Conservation (phyloP, 1,284 basidiomycete genomes). For the Mycena sp. region DNA sequence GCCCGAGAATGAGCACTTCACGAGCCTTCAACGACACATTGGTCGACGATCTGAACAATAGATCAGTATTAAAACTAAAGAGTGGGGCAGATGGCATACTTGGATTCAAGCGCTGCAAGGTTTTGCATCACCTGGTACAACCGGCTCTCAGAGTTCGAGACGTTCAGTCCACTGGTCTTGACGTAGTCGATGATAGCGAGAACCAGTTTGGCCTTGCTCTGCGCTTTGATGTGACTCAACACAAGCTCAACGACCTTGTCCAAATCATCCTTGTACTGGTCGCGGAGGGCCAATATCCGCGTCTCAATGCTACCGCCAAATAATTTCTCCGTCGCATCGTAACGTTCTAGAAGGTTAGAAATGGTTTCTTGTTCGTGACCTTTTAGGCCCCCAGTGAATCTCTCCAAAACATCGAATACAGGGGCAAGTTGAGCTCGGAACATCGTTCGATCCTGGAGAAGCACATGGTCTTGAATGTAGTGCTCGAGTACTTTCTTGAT, state of each 20-base stretch:
- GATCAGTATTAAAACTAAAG: slow-evolving; percentile 16
- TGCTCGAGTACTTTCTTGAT: slow-evolving; percentile 88
- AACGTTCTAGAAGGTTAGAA: slow-evolving; percentile 77
- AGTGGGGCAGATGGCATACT: slow-evolving; percentile 54
- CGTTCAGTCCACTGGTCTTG: slow-evolving; percentile 79
- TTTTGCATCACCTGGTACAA: slow-evolving; percentile 81
- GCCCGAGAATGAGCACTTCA: slow-evolving; percentile 95
- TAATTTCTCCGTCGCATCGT: slow-evolving; percentile 88
- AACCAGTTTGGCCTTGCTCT: slow-evolving; percentile 92
- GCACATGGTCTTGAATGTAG: slow-evolving; percentile 85
- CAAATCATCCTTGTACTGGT: slow-evolving; percentile 92
- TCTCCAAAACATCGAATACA: slow-evolving; percentile 83
- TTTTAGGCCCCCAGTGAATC: slow-evolving; percentile 87
- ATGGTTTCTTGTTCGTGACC: slow-evolving; percentile 86
- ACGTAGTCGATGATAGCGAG: slow-evolving; percentile 89
- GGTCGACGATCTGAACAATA: slow-evolving; percentile 75
- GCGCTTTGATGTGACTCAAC: slow-evolving; percentile 95
- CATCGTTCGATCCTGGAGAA: slow-evolving; percentile 80
- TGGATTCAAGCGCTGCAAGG: slow-evolving; percentile 88
- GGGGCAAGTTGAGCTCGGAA: slow-evolving; percentile 79
- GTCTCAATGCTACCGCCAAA: slow-evolving; percentile 94
- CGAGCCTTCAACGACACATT: slow-evolving; percentile 95
- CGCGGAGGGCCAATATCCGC: slow-evolving; percentile 89
- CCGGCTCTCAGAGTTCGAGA: slow-evolving; percentile 75
- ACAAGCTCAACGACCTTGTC: slow-evolving; percentile 91